Base-by-base conservation (phyloP, 306 rosid species). In the Cyamopsis tetragonoloba region DNA sequence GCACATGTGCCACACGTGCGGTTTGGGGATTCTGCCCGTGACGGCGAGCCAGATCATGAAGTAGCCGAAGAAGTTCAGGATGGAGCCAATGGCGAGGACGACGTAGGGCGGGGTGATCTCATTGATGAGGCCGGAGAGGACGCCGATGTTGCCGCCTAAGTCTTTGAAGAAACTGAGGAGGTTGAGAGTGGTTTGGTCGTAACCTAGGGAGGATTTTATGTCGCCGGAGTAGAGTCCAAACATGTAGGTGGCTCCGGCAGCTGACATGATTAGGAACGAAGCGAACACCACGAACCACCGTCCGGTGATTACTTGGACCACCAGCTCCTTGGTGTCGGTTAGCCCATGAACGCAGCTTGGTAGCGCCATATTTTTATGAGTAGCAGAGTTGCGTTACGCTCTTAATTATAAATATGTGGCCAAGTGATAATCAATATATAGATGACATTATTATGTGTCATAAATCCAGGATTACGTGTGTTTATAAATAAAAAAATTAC, bases 151-250 rank as follows among this genome's bases (percentile, higher is more conserved):
- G 22, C 88, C 77, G 0, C 98, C 97, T 3, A 93, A 12, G 72
- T 92, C 98, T 49, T 92, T 92, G 86, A 87, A 92, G 84, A 92
- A 92, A 47, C 96, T 78, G 1, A 92, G 78, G 7, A 89, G 81
- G 46, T 89, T 86, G 24, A 92, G 89, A 3, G 98, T 92, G 11
- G 80, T 65, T 54, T 92, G 98, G 82, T 92, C 98, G 41, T 92
- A 92, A 13, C 79, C 98, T 0, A 92, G 81, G 1, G 79, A 46
- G 0, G 0, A 0, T 60, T 89, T 92, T 34, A 92, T 84, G 39
- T 80, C 95, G 9, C 61, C 2, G 3, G 98, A 92, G 83, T 92
- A 92, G 0, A 84, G 59, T 10, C 84, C 79, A 59, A 92, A 92
- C 93, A 89, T 81, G 84, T 89, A 92, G 60, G 93, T 87, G 55